These are phyloP conservation scores for Schizochytrium sp. DNA, from an alignment of 108 stramenopile species.

Conservation along the genomic window DNA sequence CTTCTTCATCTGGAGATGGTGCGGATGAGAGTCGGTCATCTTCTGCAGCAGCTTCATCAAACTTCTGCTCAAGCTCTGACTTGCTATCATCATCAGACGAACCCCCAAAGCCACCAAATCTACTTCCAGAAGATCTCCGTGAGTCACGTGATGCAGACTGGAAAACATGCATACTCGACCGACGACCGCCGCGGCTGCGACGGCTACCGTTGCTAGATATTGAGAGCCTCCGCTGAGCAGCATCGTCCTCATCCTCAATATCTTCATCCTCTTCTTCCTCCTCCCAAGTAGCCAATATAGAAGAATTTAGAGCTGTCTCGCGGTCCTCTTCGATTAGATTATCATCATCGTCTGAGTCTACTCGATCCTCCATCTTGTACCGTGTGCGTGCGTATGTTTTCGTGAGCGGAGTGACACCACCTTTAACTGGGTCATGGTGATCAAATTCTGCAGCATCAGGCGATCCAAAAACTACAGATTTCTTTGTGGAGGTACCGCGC, in stretches of 20 bases:
- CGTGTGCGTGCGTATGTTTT: slow-evolving; percentile 33
- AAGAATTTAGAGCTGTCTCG: slow-evolving; percentile 52
- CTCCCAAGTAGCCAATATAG: slow-evolving; percentile 51
- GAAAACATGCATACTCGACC: slow-evolving; percentile 2
- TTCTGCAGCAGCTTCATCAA: slow-evolving; percentile 22
- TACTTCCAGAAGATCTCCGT: not conserved
- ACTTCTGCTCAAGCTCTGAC: slow-evolving; percentile 41
- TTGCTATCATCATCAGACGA: not conserved
- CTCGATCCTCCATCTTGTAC: slow-evolving; percentile 57
- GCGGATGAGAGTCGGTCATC: not conserved
- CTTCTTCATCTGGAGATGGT: not conserved
- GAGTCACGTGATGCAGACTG: not conserved
- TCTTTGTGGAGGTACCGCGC: slow-evolving; percentile 34
- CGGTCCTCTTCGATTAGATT: slow-evolving; percentile 7
- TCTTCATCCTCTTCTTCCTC: slow-evolving; percentile 37
- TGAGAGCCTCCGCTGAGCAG: not conserved
- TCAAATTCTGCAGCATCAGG: slow-evolving; percentile 50
- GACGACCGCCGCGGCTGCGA: not conserved
- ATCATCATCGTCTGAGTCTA: slow-evolving; percentile 42
- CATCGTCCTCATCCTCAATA: slow-evolving; percentile 2
- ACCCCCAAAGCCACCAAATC: not conserved
- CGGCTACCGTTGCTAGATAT: not conserved
- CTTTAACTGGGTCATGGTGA: slow-evolving; percentile 15
- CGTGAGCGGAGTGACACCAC: slow-evolving; percentile 2
- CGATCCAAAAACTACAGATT: slow-evolving; percentile 47